Conservation (phyloP, 805 yeast species). For the Candida tammaniensis region DNA sequence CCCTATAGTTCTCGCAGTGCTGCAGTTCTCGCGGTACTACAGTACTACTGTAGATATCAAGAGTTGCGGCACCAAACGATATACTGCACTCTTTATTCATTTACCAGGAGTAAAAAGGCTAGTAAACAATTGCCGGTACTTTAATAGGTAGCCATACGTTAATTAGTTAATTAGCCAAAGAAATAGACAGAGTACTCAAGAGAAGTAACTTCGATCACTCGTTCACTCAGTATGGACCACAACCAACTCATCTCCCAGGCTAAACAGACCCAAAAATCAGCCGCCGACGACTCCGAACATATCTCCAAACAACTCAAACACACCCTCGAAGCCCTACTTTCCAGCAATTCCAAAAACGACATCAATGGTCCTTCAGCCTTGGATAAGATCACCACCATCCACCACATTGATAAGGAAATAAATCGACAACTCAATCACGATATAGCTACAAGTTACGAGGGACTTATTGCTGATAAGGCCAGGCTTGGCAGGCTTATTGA, state of each 20-base stretch:
- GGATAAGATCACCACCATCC: slow-evolving; percentile 40
- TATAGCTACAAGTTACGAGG: slow-evolving; percentile 28
- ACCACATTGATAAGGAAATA: slow-evolving; percentile 35
- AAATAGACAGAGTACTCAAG: too few species aligned
- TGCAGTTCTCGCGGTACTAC: too few species aligned
- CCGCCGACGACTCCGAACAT: slow-evolving; percentile 23
- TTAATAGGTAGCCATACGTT: too few species aligned
- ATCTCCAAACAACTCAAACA: slow-evolving; percentile 24
- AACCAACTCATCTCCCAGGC: slow-evolving; percentile 28
- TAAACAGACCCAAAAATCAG: slow-evolving; percentile 29
- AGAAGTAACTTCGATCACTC: not conserved
- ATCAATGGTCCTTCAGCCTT: slow-evolving; percentile 17
- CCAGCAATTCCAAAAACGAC: slow-evolving; percentile 23
- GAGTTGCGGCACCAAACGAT: too few species aligned
- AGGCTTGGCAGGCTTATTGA: slow-evolving; percentile 22
- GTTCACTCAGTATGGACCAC: slow-evolving; percentile 3
- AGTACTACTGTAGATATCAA: not conserved
- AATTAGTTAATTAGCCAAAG: too few species aligned
- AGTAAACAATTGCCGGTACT: too few species aligned
- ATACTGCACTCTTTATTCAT: too few species aligned
- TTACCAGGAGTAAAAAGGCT: too few species aligned
- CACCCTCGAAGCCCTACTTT: slow-evolving; percentile 21
- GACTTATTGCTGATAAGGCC: slow-evolving; percentile 20
- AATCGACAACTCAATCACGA: slow-evolving; percentile 34
- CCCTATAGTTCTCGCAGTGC: not conserved